Evolutionary conservation across 257 asterid genomes (phyloP).

Genomic region (Misopates orontium): DNA sequence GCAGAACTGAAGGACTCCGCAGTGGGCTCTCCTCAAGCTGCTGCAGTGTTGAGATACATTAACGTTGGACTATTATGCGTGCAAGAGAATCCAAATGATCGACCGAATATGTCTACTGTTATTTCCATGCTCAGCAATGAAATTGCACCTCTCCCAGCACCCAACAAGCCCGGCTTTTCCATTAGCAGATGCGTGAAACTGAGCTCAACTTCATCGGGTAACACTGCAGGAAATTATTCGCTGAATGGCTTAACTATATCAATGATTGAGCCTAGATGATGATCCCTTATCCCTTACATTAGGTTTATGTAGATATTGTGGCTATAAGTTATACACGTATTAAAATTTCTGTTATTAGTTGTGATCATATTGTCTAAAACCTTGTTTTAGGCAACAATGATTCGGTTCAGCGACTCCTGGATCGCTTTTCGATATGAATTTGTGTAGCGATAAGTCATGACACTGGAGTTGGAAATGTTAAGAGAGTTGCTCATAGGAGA

Average conservation of each 20-base stretch:
- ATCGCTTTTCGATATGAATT: too few species aligned
- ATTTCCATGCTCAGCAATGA: conserved; percentile 42
- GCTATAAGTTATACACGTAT: too few species aligned
- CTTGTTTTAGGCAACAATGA: too few species aligned
- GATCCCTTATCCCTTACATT: too few species aligned
- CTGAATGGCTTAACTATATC: conserved; percentile 41
- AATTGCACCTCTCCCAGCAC: conserved; percentile 34
- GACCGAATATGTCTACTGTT: conserved; percentile 41
- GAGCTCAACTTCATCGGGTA: neutral
- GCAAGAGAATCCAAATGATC: conserved; percentile 41
- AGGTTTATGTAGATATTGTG: too few species aligned
- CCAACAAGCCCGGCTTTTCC: conserved; percentile 45
- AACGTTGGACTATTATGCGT: conserved; percentile 49
- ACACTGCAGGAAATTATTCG: conserved; percentile 18
- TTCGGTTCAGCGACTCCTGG: too few species aligned
- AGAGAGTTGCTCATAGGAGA: too few species aligned
- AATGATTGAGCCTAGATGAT: conserved; percentile 35
- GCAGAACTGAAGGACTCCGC: conserved; percentile 36
- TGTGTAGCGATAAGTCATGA: too few species aligned
- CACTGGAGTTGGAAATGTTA: too few species aligned
- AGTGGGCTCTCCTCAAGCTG: conserved; percentile 11
- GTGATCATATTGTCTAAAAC: too few species aligned
- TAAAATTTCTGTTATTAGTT: too few species aligned
- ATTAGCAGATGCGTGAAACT: neutral
- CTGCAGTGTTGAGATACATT: conserved; percentile 32